Base-by-base conservation (phyloP, 176 grass and related monocot species). In the Ensete ventricosum region DNA sequence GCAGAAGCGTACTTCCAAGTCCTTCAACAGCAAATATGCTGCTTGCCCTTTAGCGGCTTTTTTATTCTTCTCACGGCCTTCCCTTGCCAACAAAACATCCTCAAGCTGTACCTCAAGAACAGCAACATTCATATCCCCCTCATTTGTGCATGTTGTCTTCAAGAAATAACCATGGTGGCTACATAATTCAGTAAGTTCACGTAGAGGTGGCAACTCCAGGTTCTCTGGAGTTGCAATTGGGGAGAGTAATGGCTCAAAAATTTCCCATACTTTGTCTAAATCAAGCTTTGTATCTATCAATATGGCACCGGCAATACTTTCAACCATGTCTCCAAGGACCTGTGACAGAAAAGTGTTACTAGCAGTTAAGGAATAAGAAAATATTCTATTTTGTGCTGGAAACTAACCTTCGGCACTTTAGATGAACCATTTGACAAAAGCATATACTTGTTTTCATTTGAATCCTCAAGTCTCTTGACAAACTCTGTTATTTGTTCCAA, bases 281-380 rank as follows among this genome's bases (percentile, higher is more conserved):
- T 91, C 83, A 79, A 98, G 85, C 87, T 89, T 87, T 67, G 76
- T 85, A 73, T 98, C 94, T 67, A 98, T 89, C 75, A 98, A 71
- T 69, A 91, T 76, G 62, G 94, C 94, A 66, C 88, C 94, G 5
- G 81, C 84, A 71, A 93, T 87, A 87, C 94, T 98, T 88, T 98
- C 94, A 78, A 98, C 78, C 64, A 98, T 91, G 75, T 98, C 94
- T 80, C 90, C 88, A 67, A 98, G 88, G 83, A 85, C 94, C 94
- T 98, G 72, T 52, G 68, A 34, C 23, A 78, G 20, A 75, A 59
- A 24, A 24, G 8, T 24, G 10, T 8, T 25, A 53, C 49, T 26
- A 77, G 58, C 10, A 54, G 29, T 29, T 21, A 9, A 48, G 63
- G 62, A 64, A 20, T 11, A 23, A 76, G 63, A 52, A 75, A 52